A percentile compares a stretch with the other conserved stretches of the same genome.
Evolutionary conservation across 2,329 filamentous ascomycete genomes (phyloP).

Genomic region (Fusarium robinianum): DNA sequence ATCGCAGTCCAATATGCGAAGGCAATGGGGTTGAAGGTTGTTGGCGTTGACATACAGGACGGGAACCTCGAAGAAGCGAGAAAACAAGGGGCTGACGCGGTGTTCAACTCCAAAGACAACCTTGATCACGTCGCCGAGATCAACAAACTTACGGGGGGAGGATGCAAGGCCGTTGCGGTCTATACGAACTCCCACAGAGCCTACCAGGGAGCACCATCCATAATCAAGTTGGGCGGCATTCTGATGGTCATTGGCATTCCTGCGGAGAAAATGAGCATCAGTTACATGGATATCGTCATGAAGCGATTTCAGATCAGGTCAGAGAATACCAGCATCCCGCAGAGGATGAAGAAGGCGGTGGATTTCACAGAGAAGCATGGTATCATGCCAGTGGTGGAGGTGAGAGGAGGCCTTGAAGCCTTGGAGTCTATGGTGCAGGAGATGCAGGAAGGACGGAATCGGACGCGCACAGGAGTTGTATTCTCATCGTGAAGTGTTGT

Average conservation of each 20-base stretch:
- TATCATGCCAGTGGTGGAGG: conserved; percentile 19
- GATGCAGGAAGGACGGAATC: conserved; percentile 17
- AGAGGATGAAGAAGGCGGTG: conserved; percentile 49
- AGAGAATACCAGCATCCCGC: conserved; percentile 48
- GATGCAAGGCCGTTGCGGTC: conserved; percentile 47
- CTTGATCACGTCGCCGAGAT: conserved; percentile 45
- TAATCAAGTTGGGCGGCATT: conserved; percentile 45
- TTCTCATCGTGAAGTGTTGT: too few relatives aligned
- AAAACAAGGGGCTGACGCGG: conserved; percentile 46
- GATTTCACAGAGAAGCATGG: conserved; percentile 39
- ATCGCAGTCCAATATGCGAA: conserved; percentile 52
- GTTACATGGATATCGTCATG: conserved; percentile 46
- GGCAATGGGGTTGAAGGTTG: conserved; percentile 49
- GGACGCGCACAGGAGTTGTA: conserved; percentile 13
- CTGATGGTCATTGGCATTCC: conserved; percentile 51
- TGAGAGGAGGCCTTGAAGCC: conserved; percentile 18
- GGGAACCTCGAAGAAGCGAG: conserved; percentile 45
- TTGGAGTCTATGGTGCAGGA: conserved; percentile 15
- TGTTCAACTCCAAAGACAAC: conserved; percentile 49
- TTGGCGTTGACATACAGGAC: conserved; percentile 51
- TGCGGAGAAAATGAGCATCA: conserved; percentile 42
- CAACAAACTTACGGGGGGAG: conserved; percentile 48
- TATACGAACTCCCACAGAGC: conserved; percentile 40
- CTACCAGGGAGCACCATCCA: conserved; percentile 36
- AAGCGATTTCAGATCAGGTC: conserved; percentile 47